These are phyloP conservation scores for Rheum nobile DNA, from an alignment of 148 eudicot genomes.

Conservation along the genomic window DNA sequence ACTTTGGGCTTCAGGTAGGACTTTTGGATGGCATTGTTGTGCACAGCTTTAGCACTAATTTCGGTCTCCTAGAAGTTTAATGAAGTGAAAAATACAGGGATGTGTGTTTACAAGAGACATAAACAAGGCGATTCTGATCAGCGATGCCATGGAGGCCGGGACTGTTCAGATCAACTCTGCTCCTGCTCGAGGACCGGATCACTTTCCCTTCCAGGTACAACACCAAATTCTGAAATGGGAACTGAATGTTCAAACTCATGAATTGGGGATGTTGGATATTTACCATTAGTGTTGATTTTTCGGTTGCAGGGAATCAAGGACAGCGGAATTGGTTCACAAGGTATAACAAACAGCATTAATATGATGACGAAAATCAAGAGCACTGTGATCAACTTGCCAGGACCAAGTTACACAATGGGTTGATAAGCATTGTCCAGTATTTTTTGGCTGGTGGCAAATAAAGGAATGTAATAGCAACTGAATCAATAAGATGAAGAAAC, in stretches of 20 bases:
- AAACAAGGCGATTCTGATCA: conserved; percentile 90
- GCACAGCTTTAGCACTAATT: background rate
- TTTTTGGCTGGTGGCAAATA: background rate
- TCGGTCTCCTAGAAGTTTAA: background rate
- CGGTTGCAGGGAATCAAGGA: no score
- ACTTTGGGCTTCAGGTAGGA: conserved; percentile 88
- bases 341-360: no score
- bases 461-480: background rate
- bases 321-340: no score
- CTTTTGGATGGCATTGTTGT: background rate
- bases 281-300: no score
- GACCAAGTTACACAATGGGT: no score
- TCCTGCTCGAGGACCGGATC: conserved; percentile 98
- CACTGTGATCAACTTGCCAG: no score
- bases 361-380: no score
- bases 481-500: background rate
- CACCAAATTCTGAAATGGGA: no score
- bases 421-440: background rate
- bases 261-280: no score
- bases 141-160: conserved; percentile 97
- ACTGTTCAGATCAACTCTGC: conserved; percentile 97
- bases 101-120: no score
- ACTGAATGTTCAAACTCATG: no score
- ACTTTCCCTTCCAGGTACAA: conserved; percentile 87
- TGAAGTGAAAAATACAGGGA: conserved; percentile 38